Conservation (phyloP, 2,329 filamentous ascomycete species). For the Colletotrichum neosansevieriae region DNA sequence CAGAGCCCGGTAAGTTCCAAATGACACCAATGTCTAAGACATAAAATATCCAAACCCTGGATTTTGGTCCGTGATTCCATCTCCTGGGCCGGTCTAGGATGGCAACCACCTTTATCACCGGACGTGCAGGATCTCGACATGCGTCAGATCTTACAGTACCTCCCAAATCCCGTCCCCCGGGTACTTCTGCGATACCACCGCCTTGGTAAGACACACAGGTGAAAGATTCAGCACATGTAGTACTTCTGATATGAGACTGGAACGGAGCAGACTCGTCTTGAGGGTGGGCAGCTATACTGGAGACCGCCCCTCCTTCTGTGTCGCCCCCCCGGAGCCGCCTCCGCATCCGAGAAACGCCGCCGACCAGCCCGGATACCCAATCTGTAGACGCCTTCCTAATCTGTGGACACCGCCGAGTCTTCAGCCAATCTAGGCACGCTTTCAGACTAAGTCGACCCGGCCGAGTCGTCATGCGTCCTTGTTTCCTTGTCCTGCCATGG, state of each 20-base stretch:
- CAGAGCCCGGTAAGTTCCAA: neutral
- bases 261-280: neutral
- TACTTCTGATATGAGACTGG: neutral
- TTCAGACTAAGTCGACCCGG: conserved; percentile 26
- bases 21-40: conserved; percentile 31
- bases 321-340: conserved; percentile 20
- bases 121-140: conserved; percentile 16
- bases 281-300: conserved; percentile 2
- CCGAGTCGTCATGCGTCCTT: conserved; percentile 28
- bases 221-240: neutral
- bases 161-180: neutral
- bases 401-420: neutral
- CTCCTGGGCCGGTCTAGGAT: neutral
- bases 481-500: conserved; percentile 9
- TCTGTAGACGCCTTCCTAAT: conserved; percentile 8
- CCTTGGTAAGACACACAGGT: conserved; percentile 5
- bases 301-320: conserved; percentile 3
- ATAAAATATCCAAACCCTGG: neutral
- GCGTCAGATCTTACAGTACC: conserved; percentile 16
- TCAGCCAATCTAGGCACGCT: conserved; percentile 14
- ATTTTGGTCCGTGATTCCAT: neutral
- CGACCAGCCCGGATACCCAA: conserved; percentile 6
- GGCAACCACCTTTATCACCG: neutral
- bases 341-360: conserved; percentile 28
- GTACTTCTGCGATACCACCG: neutral